Percentiles rank a stretch among this genome's conserved stretches.
phyloP scores from a whole-genome alignment of 768 basidiomycete genomes.

The Sistotremastrum niveocremeum region DNA sequence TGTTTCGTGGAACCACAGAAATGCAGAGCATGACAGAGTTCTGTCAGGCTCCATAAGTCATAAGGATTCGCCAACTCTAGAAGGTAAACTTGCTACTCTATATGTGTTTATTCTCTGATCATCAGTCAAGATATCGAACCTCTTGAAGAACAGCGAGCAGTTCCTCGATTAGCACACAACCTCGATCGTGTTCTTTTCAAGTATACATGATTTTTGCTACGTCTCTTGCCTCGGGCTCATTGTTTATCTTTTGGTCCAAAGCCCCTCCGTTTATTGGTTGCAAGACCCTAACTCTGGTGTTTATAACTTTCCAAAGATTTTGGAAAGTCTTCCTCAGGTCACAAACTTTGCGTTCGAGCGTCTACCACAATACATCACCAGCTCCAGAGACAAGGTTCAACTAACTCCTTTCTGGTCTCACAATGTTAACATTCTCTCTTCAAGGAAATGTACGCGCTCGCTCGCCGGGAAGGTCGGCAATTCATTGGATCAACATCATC shows the following conservation, averaged over 20 bases:
- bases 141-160: conserved; percentile 31
- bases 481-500: conserved; percentile 89
- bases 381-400: conserved; percentile 60
- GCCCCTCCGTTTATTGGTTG: conserved; percentile 34
- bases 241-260: neutral
- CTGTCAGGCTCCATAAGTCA: too few relatives aligned
- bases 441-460: conserved; percentile 54
- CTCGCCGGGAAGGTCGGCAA: conserved; percentile 37
- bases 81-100: neutral
- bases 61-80: neutral
- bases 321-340: conserved; percentile 63
- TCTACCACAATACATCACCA: conserved; percentile 56
- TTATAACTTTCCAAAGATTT: conserved; percentile 67
- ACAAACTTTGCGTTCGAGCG: conserved; percentile 79
- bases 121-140: conserved; percentile 28
- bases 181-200: conserved; percentile 66
- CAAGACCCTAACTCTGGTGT: conserved; percentile 75
- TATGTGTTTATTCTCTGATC: neutral
- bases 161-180: conserved; percentile 52
- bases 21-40: too few relatives aligned
- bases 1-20: too few relatives aligned
- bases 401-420: neutral
- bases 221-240: neutral
- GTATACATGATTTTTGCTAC: conserved; percentile 26
- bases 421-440: neutral